Conservation (phyloP, 2,329 filamentous ascomycete species). For the Fusarium sp. region DNA sequence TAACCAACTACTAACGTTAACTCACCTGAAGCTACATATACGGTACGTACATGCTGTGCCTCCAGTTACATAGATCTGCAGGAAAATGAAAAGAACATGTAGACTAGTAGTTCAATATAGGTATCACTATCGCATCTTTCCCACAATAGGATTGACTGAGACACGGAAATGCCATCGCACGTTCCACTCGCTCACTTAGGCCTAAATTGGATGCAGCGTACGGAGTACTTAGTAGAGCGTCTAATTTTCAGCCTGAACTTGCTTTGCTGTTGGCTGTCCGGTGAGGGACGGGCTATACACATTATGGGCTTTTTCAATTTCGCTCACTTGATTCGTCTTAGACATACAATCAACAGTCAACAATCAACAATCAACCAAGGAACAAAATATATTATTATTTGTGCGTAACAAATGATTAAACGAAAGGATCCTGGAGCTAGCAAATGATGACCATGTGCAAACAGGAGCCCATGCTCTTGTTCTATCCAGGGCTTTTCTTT, state of each 20-base stretch:
- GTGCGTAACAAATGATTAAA: slow-evolving; percentile 4
- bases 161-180: slow-evolving; percentile 26
- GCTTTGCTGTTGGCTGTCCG: neutral
- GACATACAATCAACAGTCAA: slow-evolving; percentile 2
- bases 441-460: slow-evolving; percentile 18
- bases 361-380: slow-evolving; percentile 8
- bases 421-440: slow-evolving; percentile 8
- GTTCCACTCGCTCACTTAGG: slow-evolving; percentile 25
- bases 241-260: neutral
- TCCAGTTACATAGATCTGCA: neutral
- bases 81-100: slow-evolving; percentile 3
- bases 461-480: slow-evolving; percentile 22
- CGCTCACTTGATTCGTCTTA: neutral
- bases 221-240: too few relatives aligned
- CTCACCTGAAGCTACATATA: neutral
- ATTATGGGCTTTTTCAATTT: neutral
- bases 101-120: too few relatives aligned
- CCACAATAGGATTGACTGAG: neutral
- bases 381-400: slow-evolving; percentile 4
- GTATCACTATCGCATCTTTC: slow-evolving; percentile 13
- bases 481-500: slow-evolving; percentile 8
- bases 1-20: neutral
- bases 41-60: slow-evolving; percentile 6
- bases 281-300: neutral
- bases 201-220: neutral